Base-by-base conservation (phyloP, 2,329 filamentous ascomycete genomes). In the Calonectria leucothoes region DNA sequence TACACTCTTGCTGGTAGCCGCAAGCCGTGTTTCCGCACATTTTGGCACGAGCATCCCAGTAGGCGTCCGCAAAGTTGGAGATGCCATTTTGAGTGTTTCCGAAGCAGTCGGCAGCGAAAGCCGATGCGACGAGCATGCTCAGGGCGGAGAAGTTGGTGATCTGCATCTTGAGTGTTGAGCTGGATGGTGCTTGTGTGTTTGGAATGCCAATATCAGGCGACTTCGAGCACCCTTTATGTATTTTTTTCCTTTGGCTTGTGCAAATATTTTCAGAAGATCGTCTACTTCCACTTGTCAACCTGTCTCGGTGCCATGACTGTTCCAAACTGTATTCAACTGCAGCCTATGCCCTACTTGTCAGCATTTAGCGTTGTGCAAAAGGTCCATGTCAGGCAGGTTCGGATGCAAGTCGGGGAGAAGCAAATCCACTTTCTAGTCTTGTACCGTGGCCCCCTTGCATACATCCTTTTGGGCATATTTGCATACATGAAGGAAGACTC, bases 21-120 rank as follows among this genome's bases (percentile, higher is more conserved):
- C 75, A 76, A 0, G 59, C 75, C 0, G 48, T 49, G 75, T 76
- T 76, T 11, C 33, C 39, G 8, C 75, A 76, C 74, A 76, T 74
- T n/a, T 72, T 74, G 25, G 61, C n/a, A 17, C 75, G 74, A 29
- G 75, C 71, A 37, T 68, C 63, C 75, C 74, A 76, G 25, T 72
- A 76, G 0, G 74, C 74, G 11, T 74, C 52, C 1, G 33, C 63
- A 15, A 48, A 76, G 1, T 37, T 35, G 1, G 61, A 45, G 14
- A 76, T 23, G 33, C 69, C 61, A 2, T 51, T 51, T 12, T 70
- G 66, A 6, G 27, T 48, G 45, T 70, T 74, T 15, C 74, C 75
- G 23, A 70, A 76, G 15, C 75, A 76, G 29, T 68, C 63, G 33
- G 74, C 74, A 1, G 74, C 74, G 4, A 74, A 8, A 14, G 35